phyloP scores from a whole-genome alignment of 441 rosid genomes.

The Macaranga tanarius region DNA sequence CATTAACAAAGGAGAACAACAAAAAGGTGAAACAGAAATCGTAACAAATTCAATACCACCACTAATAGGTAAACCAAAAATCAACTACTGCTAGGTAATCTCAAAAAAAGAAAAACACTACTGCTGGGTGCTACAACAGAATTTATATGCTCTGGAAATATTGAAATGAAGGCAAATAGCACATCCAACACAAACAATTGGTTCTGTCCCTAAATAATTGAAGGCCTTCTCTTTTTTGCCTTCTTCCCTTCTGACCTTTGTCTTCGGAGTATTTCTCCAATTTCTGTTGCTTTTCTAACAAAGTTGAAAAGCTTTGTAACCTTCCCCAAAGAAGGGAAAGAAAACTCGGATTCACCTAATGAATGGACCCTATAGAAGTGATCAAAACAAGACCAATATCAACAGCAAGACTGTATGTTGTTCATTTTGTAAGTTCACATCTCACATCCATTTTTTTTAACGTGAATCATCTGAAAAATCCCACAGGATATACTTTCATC shows the following conservation, averaged over 20 bases:
- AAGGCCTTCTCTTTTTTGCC: background rate
- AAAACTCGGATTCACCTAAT: background rate
- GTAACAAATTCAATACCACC: background rate
- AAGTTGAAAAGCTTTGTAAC: background rate
- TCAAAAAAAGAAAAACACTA: too few relatives aligned
- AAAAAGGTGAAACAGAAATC: background rate
- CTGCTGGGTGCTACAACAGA: background rate
- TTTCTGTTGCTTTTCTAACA: background rate
- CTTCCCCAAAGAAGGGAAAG: background rate
- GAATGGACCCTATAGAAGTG: background rate
- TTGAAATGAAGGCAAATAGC: background rate
- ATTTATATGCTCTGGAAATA: background rate
- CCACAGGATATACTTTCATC: background rate
- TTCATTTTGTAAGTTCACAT: background rate
- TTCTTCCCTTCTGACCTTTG: background rate
- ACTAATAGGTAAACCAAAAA: background rate
- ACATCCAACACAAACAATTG: background rate
- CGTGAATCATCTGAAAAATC: background rate
- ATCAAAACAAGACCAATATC: background rate
- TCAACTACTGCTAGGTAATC: background rate
- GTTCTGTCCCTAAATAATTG: background rate
- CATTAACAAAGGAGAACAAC: too few relatives aligned
- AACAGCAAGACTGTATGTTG: background rate
- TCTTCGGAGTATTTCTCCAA: background rate
- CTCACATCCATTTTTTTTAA: background rate